These are phyloP conservation scores for Apiotrichum veenhuisii DNA, from an alignment of 1,284 basidiomycete genomes.

Conservation along the genomic window DNA sequence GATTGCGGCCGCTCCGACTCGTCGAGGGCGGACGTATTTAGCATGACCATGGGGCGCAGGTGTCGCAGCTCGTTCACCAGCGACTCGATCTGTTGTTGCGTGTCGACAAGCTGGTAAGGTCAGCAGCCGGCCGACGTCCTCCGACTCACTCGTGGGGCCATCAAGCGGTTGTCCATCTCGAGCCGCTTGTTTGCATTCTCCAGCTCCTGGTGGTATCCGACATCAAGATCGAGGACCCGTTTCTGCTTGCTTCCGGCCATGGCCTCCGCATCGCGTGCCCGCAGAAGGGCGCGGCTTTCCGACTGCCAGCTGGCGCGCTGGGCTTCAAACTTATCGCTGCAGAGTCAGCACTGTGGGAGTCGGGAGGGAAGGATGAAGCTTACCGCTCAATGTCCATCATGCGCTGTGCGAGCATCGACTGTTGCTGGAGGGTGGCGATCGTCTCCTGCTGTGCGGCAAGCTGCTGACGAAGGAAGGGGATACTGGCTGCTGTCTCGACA, in stretches of 20 bases:
- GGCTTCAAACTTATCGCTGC: constrained; percentile 33
- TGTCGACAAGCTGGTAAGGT: constrained; percentile 38
- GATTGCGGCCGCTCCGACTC: background rate
- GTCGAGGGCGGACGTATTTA: constrained; percentile 20
- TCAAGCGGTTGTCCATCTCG: constrained; percentile 48
- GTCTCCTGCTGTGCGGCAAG: constrained; percentile 39
- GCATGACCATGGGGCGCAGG: constrained; percentile 42
- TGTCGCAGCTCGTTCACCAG: constrained; percentile 46
- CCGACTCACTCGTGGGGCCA: constrained; percentile 43
- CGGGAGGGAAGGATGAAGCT: constrained; percentile 8
- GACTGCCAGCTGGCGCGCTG: constrained; percentile 40
- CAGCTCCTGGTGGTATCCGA: constrained; percentile 47
- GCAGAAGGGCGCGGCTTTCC: constrained; percentile 35
- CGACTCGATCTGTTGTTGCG: constrained; percentile 46
- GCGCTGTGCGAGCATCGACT: constrained; percentile 30
- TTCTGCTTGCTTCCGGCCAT: constrained; percentile 31
- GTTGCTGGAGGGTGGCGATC: constrained; percentile 40
- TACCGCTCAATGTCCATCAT: constrained; percentile 37
- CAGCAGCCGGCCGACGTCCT: background rate
- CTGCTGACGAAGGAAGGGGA: constrained; percentile 36
- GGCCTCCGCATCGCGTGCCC: constrained; percentile 31
- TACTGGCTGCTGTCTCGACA: constrained; percentile 20
- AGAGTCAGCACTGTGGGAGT: background rate
- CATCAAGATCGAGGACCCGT: constrained; percentile 40
- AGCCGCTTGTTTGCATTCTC: constrained; percentile 46